Percentiles rank a stretch among this genome's conserved stretches.
Conservation (phyloP, 148 eudicot species). For the Chenopodium quinoa region DNA sequence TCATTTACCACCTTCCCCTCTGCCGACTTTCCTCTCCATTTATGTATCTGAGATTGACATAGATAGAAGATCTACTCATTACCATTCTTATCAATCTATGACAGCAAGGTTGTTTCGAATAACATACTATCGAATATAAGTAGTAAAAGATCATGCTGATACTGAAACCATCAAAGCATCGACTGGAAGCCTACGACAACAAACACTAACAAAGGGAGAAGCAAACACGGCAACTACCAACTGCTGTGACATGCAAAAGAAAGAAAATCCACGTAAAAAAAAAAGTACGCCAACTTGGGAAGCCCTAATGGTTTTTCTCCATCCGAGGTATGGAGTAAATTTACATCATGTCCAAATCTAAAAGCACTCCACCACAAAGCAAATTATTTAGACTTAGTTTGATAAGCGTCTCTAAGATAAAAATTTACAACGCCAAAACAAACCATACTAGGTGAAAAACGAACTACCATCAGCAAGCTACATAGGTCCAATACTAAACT, state of each 20-base stretch:
- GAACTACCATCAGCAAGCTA: conserved; percentile 21
- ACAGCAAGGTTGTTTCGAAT: not conserved
- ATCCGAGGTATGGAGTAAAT: not conserved
- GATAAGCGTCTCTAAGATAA: not conserved
- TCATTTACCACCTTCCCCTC: not conserved
- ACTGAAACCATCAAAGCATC: not conserved
- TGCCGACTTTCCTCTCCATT: not conserved
- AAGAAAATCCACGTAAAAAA: not conserved
- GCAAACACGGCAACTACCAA: conserved; percentile 7
- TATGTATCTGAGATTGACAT: no score
- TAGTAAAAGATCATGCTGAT: not conserved
- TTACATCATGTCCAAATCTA: conserved; percentile 4
- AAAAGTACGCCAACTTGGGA: not conserved
- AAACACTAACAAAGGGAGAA: conserved; percentile 17
- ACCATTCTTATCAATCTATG: not conserved
- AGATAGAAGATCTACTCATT: no score
- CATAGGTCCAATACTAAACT: conserved; percentile 2
- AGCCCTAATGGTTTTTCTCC: not conserved
- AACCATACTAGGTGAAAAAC: not conserved
- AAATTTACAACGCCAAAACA: conserved; percentile 13
- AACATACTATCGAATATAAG: not conserved
- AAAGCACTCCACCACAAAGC: not conserved
- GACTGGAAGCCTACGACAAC: conserved; percentile 3
- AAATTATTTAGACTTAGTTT: conserved; percentile 12
- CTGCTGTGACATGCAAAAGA: not conserved